phyloP scores from a whole-genome alignment of 164 flowering plant genomes.

The grape (Vitis vinifera) region ASM3070453v1 NC_081822.1:7274501-7275000 shows the following conservation, averaged over 20 bases:
- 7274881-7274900: conserved; percentile 17
- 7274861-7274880: conserved; percentile 22
- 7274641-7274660: background rate
- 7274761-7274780: too few relatives aligned
- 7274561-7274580: conserved; percentile 6
- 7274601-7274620: background rate
- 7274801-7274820: too few relatives aligned
- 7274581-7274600: background rate
- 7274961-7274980: conserved; percentile 31
- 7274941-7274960: conserved; percentile 22
- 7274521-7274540: conserved; percentile 2
- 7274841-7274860: background rate
- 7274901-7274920: conserved; percentile 39
- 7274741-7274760: background rate
- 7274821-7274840: background rate
- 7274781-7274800: too few relatives aligned
- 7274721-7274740: conserved; percentile 3
- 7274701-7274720: background rate
- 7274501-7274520: too few relatives aligned
- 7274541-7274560: background rate
- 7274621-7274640: background rate
- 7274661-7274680: background rate
- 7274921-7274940: conserved; percentile 28
- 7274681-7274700: too few relatives aligned
- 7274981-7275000: conserved; percentile 26